Evolutionary conservation across 2,329 filamentous ascomycete species (phyloP), one percentile per base, ranked within the genome.

Genomic region (Fusarium sp.): DNA sequence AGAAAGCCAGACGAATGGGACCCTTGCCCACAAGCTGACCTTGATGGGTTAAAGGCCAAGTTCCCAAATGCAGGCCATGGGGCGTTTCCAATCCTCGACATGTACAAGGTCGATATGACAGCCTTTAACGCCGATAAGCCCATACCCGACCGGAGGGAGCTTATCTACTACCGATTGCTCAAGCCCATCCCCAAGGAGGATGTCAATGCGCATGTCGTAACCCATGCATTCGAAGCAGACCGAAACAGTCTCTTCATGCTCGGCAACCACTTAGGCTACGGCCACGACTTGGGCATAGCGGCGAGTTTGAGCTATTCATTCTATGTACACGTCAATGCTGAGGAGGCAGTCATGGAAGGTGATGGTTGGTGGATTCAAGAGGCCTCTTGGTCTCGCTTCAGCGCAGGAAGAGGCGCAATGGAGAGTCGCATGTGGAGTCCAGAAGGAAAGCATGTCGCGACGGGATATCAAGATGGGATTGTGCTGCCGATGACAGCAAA

Each of bases 311-410:
- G 84, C 73, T 89, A 88, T 69, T 85, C 84, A 1, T 88, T 89
- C 66, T 87, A 88, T 20, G 80, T 90, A 7, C 88, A 90, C 67
- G 85, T 86, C 35, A 87, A 89, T 47, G 82, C 82, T 0, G 82
- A 84, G 6, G 84, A 87, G 50, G 84, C 86, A 0, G 82, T 88
- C 8, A 88, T 90, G 85, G 75, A 80, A 7, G 82, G 81, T 5
- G 80, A 82, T 4, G 81, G 81, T 14, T 90, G 88, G 88, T 90
- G 88, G 88, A 77, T 90, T 18, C 86, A 89, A 76, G 88, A 90
- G 76, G 82, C 82, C 1, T 83, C 76, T 35, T 89, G 88, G 77
- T 86, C 88, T 5, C 79, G 88, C 25, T 81, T 85, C 4, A 85
- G 80, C 25, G 84, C 85, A 3, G 87, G 87, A 0, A 81, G 88